Evolutionary conservation across 2,329 filamentous ascomycete species (phyloP), one percentile per base, ranked within the genome.

Genomic region (Botrytis deweyae): DNA sequence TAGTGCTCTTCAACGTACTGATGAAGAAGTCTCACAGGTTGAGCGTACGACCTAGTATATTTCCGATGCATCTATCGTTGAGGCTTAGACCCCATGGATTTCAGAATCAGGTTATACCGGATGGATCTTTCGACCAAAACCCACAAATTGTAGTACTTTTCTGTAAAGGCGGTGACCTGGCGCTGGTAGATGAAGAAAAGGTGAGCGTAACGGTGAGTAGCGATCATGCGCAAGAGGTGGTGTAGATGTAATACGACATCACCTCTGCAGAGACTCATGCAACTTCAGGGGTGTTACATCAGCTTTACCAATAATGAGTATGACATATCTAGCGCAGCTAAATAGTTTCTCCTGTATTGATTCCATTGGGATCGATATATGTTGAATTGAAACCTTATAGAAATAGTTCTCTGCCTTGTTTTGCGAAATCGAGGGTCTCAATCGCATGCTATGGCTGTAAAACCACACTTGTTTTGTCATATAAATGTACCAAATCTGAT

Each of bases 211-310:
- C 25, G 33, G 36, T 55, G 46, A 68, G 16, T 55, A 55, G 46
- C 12, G 16, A 33, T 44, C 38, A 72, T 72, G 38, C 70, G 61
- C 29, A 58, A 44, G 62, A 46, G 49, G 29, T 20, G 70, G 38
- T 64, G 7, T 44, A 42, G 25, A 63, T 66, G 64, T 46, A 42
- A 55, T 65, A 29, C 40, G 44, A 58, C 29, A 12, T 42, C 22
- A 36, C 14, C 42, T 67, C 33, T 59, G 49, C 52, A 33, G 46
- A 42, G 29, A 36, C 38, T 49, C 52, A 72, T 72, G 70, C 70
- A 68, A 59, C 25, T n/a, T 18, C 70, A 72, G 63, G 70, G 70
- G 36, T 72, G 9, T 55, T 61, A 22, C 63, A 68, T 72, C 62
- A 72, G 70, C 70, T 52, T 68, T 72, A 67, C 59, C 63, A 61